These are phyloP conservation scores for Penicillium dipodomyicola DNA, from an alignment of 495 filamentous ascomycete species.

Conservation along the genomic window DNA sequence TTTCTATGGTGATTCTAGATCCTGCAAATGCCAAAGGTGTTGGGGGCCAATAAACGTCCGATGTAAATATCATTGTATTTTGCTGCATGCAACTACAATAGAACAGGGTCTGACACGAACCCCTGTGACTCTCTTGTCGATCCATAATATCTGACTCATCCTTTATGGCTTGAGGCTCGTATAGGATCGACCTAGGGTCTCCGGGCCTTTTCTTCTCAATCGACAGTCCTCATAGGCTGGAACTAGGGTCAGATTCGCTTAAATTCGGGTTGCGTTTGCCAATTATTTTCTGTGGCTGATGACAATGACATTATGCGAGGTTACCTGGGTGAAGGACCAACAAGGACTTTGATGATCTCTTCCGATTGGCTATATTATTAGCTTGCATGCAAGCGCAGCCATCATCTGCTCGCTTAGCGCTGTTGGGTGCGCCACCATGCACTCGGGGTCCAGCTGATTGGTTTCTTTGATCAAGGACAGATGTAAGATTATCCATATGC, in stretches of 20 bases:
- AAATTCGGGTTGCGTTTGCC: neutral
- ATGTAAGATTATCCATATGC: neutral
- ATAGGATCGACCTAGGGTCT: neutral
- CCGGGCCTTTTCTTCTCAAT: neutral
- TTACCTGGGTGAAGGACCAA: neutral
- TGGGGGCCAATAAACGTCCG: neutral
- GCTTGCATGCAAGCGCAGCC: neutral
- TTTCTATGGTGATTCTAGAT: neutral
- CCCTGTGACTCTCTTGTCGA: neutral
- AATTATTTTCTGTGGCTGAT: neutral
- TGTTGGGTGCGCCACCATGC: slow-evolving; percentile 1
- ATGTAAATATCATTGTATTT: neutral
- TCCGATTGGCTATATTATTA: neutral
- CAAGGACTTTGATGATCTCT: neutral
- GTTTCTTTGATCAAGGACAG: neutral
- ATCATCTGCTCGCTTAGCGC: neutral
- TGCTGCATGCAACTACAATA: neutral
- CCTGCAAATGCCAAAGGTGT: neutral
- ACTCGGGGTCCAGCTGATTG: neutral
- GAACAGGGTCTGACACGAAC: neutral
- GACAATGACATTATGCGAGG: neutral
- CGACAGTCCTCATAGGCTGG: neutral
- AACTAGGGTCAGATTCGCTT: neutral
- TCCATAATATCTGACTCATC: neutral
- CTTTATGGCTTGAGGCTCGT: neutral